Evolutionary conservation across 202 grass and related monocot species (phyloP).

Genomic region (Panicum hallii): DNA sequence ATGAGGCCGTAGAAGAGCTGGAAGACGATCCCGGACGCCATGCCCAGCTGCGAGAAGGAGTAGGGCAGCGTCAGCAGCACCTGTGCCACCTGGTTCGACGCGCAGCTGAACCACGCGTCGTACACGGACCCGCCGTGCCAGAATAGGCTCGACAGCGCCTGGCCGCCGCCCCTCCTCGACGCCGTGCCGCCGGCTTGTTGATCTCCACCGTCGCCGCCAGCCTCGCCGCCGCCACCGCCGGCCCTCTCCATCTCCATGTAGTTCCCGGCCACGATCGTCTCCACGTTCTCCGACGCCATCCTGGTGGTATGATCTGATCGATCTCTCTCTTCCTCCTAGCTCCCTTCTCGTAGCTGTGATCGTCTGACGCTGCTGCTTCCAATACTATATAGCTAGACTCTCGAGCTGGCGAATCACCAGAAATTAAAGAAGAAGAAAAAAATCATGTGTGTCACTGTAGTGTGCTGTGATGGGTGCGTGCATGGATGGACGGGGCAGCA

Average conservation of each 20-base stretch:
- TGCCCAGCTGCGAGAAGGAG: constrained; percentile 97
- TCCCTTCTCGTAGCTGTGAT: constrained; percentile 2
- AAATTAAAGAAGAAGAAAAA: not conserved
- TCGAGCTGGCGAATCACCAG: constrained; percentile 20
- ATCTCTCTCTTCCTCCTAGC: not conserved
- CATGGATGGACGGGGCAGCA: constrained; percentile 49
- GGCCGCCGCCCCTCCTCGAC: constrained; percentile 12
- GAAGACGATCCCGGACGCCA: constrained; percentile 73
- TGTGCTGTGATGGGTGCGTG: constrained; percentile 34
- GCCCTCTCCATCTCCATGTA: constrained; percentile 93
- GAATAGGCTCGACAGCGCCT: constrained; percentile 65
- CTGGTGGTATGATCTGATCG: too few species aligned
- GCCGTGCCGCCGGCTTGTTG: not conserved
- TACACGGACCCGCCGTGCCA: constrained; percentile 94
- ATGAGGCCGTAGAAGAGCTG: constrained; percentile 93
- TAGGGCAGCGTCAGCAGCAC: constrained; percentile 98
- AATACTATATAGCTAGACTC: constrained; percentile 42
- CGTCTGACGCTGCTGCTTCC: not conserved
- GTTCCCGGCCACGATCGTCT: constrained; percentile 95
- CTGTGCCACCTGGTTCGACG: constrained; percentile 99
- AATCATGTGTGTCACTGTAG: not conserved
- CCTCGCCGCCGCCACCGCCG: not conserved
- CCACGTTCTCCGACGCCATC: constrained; percentile 97
- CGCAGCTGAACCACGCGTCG: constrained; percentile 98
- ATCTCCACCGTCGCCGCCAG: not conserved